Base-by-base conservation (phyloP, 208 protist genomes). In the Porcisia deanei region DNA sequence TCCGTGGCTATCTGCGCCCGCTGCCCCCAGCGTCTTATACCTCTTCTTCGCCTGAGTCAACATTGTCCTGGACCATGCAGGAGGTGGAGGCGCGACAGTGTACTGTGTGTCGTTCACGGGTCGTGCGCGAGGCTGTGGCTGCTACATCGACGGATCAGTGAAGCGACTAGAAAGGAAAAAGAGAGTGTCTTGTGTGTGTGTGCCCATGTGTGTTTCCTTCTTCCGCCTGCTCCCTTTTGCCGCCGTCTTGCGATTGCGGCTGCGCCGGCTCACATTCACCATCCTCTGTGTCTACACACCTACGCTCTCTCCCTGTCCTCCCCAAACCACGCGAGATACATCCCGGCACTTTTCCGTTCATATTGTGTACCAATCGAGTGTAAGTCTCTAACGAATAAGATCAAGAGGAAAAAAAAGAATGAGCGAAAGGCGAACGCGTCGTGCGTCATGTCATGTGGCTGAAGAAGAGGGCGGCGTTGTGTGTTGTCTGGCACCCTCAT, bases 1-100 rank as follows among this genome's bases (percentile, higher is more conserved):
- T 83, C 16, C 81, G 76, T 25, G 89, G 89, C 8, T 94, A 91
- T 63, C 61, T 90, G 18, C 76, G 81, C 4, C 89, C 89, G n/a
- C 34, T 94, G 0, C 75, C 77, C 12, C 73, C 63, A 43, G 20
- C 63, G 63, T 30, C 22, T 25, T 67, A 0, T 7, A 34, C 39
- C 63, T 67, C 22, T 22, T 67, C 41, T 8, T 10, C 63, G n/a
- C 9, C 25, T 22, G 22, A 34, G 63, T n/a, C 16, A 8, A 57
- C 43, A 20, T n/a, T 45, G 57, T 61, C 57, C 55, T 81, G 70
- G 72, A 55, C 47, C 20, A 81, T 75, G 72, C 54, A 57, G 34
- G 71, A 77, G 10, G 77, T 81, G 57, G 0, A 41, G n/a, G 22
- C 58, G 64, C 71, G 66, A 16, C 65, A 81, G 71, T 81, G 77